phyloP scores from a whole-genome alignment of 306 rosid genomes.

The Ceratonia siliqua region DNA sequence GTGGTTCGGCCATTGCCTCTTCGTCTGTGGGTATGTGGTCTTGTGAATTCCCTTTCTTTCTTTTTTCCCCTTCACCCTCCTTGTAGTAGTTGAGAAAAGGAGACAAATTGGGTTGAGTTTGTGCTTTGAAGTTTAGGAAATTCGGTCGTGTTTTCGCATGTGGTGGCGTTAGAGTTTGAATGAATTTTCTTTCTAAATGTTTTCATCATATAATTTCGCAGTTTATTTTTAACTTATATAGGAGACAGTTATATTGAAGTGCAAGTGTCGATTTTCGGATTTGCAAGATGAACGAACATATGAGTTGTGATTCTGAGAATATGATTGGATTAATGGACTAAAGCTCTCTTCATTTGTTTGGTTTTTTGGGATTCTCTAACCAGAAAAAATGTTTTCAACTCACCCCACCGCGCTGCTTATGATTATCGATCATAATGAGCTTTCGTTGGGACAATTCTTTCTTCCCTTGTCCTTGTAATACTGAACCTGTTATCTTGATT shows the following conservation, averaged over 20 bases:
- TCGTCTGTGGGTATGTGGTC: conserved; percentile 73
- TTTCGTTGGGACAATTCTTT: background rate
- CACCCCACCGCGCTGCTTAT: background rate
- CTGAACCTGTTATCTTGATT: background rate
- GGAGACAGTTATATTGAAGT: background rate
- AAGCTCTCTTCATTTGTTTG: background rate
- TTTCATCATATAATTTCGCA: background rate
- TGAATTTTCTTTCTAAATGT: background rate
- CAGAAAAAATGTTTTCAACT: background rate
- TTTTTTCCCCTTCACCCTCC: background rate
- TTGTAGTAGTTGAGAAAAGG: background rate
- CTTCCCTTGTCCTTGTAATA: background rate
- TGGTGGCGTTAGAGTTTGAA: background rate
- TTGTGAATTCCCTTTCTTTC: background rate
- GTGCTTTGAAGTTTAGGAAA: background rate
- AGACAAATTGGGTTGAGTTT: background rate
- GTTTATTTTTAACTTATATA: background rate
- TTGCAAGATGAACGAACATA: background rate
- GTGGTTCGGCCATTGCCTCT: conserved; percentile 94
- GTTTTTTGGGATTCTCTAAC: background rate
- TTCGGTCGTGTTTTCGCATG: background rate
- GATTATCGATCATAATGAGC: background rate
- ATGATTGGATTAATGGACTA: background rate
- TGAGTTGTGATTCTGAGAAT: background rate
- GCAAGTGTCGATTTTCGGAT: background rate